Evolutionary conservation across 148 eudicot species (phyloP).

Genomic region (Silene uniflora): DNA sequence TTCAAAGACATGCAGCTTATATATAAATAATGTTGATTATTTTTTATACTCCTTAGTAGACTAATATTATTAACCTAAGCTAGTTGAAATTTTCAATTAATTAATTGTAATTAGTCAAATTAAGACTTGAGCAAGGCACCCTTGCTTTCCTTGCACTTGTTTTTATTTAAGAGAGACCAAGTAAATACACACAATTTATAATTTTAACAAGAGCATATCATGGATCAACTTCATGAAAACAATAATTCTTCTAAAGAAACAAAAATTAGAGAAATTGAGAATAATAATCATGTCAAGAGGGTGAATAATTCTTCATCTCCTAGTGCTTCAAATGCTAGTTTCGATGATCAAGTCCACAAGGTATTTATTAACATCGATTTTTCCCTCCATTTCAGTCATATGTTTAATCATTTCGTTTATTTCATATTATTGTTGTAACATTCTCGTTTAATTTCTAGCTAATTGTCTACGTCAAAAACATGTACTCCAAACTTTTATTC

Average conservation of each 20-base stretch:
- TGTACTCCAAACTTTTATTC: no score
- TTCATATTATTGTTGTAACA: neutral
- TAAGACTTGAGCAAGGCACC: conserved; percentile 5
- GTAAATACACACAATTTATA: neutral
- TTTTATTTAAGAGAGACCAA: conserved; percentile 12
- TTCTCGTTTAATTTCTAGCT: neutral
- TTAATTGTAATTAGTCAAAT: conserved; percentile 22
- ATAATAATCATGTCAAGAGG: neutral
- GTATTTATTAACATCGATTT: neutral
- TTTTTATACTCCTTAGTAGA: neutral
- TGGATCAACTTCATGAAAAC: conserved; percentile 3
- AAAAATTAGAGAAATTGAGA: conserved; percentile 3
- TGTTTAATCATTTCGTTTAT: neutral
- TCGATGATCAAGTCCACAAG: conserved; percentile 12
- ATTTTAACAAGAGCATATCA: neutral
- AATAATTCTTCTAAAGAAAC: conserved; percentile 1
- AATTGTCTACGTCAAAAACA: neutral
- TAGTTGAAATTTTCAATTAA: conserved; percentile 12
- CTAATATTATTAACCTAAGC: neutral
- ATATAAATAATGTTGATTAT: no score
- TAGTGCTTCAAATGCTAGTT: conserved; percentile 6
- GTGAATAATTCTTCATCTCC: neutral
- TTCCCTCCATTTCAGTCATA: no score
- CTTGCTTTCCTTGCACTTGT: conserved; percentile 15
- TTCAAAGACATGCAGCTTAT: conserved; percentile 13